phyloP scores from a whole-genome alignment of 2,329 filamentous ascomycete species.

The Ascosphaera aggregata region DNA sequence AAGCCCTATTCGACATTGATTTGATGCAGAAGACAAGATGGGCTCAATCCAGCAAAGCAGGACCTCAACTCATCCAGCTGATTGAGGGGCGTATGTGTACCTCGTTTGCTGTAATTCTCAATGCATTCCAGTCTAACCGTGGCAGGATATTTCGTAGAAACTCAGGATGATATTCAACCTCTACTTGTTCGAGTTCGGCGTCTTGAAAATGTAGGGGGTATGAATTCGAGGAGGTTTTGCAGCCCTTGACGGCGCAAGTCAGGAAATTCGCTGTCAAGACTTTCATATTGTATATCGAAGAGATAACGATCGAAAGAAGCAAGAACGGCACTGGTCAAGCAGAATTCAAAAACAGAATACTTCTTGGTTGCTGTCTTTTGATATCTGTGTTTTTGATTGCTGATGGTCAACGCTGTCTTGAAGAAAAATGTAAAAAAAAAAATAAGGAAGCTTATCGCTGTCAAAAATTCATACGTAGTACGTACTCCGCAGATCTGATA shows the following conservation, averaged over 20 bases:
- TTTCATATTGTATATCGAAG: slow-evolving; percentile 78
- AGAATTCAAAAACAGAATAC: too few species aligned
- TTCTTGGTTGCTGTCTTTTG: too few species aligned
- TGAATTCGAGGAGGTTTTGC: slow-evolving; percentile 55
- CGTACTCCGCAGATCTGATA: background rate
- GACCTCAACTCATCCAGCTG: background rate
- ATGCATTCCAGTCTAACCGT: slow-evolving; percentile 66
- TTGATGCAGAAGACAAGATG: too few species aligned
- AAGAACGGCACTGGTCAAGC: too few species aligned
- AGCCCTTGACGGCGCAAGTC: slow-evolving; percentile 85
- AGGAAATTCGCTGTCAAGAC: slow-evolving; percentile 90
- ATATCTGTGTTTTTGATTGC: too few species aligned
- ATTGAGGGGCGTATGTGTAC: slow-evolving; percentile 6
- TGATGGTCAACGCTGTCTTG: too few species aligned
- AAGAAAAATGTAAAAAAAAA: too few species aligned
- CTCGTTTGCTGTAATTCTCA: slow-evolving; percentile 52
- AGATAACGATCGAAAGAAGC: too few species aligned
- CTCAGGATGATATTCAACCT: slow-evolving; percentile 55
- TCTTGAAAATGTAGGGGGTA: slow-evolving; percentile 88
- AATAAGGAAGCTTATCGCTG: background rate
- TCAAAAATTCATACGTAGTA: background rate
- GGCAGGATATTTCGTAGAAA: slow-evolving; percentile 72
- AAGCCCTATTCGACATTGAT: too few species aligned
- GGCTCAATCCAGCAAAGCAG: too few species aligned
- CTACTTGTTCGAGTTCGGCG: slow-evolving; percentile 67